A percentile compares a stretch with the other conserved stretches of the same genome.
Evolutionary conservation across 768 basidiomycete species (phyloP).

Genomic region (Boletus sp.): DNA sequence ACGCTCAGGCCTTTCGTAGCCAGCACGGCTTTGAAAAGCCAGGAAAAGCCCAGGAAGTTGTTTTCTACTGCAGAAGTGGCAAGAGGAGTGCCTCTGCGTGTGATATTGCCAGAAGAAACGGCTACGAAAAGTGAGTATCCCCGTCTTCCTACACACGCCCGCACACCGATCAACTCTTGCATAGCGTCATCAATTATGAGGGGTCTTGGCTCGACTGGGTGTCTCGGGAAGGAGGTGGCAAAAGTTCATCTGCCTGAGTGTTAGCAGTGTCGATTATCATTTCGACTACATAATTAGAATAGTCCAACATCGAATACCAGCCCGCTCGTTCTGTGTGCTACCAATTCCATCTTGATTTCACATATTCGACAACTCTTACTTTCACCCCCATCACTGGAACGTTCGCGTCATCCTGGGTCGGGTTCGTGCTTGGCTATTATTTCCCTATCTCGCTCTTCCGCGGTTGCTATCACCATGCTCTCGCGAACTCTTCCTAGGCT

Average conservation of each 20-base stretch:
- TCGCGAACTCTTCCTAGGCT: conserved; percentile 16
- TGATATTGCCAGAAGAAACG: conserved; percentile 77
- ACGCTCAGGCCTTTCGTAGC: conserved; percentile 51
- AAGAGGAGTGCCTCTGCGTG: conserved; percentile 77
- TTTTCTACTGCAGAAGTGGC: conserved; percentile 91
- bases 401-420: background rate
- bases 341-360: background rate
- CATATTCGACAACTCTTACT: background rate
- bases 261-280: background rate
- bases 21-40: conserved; percentile 78
- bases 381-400: background rate
- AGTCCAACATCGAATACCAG: background rate
- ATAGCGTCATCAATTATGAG: conserved; percentile 68
- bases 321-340: background rate
- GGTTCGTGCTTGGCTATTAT: background rate
- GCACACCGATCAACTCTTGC: background rate
- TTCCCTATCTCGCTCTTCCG: background rate
- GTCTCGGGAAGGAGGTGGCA: conserved; percentile 45
- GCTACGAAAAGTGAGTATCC: conserved; percentile 68
- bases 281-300: no score
- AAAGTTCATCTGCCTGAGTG: conserved; percentile 17
- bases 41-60: conserved; percentile 62
- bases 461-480: conserved; percentile 12
- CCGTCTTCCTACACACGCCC: background rate
- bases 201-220: conserved; percentile 92